Conservation (phyloP, 257 asterid species). For the Linaria vulgaris region DNA sequence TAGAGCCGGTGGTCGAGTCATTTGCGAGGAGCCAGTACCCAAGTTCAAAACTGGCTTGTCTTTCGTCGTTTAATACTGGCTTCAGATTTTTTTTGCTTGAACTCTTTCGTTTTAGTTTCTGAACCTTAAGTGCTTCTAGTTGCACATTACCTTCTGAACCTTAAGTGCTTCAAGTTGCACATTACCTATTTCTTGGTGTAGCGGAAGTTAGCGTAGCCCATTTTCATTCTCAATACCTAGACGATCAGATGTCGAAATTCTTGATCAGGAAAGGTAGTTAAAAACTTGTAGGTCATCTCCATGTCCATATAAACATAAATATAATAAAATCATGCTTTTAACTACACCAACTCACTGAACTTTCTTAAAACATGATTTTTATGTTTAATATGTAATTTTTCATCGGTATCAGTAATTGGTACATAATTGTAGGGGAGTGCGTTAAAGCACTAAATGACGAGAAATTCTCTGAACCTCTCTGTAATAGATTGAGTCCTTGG, state of each 20-base stretch:
- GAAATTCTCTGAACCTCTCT: conserved; percentile 8
- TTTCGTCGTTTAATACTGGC: too few species aligned
- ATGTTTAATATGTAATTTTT: too few species aligned
- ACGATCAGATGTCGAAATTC: neutral
- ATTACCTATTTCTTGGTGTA: neutral
- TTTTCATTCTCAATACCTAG: neutral
- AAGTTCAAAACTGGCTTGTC: neutral
- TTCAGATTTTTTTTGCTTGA: conserved; percentile 15
- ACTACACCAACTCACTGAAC: too few species aligned
- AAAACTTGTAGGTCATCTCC: too few species aligned
- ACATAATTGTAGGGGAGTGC: conserved; percentile 2
- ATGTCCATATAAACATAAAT: too few species aligned
- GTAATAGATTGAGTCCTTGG: conserved; percentile 10
- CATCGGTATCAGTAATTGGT: too few species aligned
- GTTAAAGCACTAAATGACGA: conserved; percentile 16
- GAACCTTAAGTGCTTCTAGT: conserved; percentile 16
- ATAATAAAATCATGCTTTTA: too few species aligned
- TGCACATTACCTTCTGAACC: conserved; percentile 18
- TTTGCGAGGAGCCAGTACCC: conserved; percentile 9
- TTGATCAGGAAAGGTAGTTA: neutral
- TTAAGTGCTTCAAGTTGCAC: conserved; percentile 8
- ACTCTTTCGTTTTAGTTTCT: conserved; percentile 17
- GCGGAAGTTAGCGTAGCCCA: neutral
- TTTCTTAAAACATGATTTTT: too few species aligned
- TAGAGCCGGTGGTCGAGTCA: conserved; percentile 15